Evolutionary conservation across 2,329 filamentous ascomycete genomes (phyloP).

Genomic region (Purpureocillium takamizusanense): DNA sequence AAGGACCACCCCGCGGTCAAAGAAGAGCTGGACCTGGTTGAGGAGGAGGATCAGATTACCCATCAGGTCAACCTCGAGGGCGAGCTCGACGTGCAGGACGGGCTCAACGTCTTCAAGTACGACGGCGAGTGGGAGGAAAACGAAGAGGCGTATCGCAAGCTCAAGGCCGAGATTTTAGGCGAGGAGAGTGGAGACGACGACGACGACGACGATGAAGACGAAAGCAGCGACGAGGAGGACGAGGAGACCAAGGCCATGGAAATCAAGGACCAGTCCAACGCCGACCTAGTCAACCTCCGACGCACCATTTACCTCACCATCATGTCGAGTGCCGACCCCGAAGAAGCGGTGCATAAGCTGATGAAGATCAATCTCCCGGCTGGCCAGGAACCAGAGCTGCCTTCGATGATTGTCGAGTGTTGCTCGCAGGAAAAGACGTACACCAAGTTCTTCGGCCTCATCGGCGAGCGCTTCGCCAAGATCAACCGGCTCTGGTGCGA

Average conservation of each 20-base stretch:
- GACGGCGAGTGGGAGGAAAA: constrained; percentile 85
- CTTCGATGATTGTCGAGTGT: constrained; percentile 95
- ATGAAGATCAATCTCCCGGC: constrained; percentile 86
- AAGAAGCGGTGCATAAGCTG: constrained; percentile 94
- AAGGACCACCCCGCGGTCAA: constrained; percentile 87
- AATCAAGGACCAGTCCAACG: constrained; percentile 96
- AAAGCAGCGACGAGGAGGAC: constrained; percentile 66
- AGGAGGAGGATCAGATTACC: constrained; percentile 97
- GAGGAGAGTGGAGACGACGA: constrained; percentile 79
- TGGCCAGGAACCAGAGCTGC: constrained; percentile 81
- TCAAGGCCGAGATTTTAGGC: constrained; percentile 89
- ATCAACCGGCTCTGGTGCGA: constrained; percentile 92
- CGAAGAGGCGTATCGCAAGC: constrained; percentile 78
- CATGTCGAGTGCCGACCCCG: constrained; percentile 91
- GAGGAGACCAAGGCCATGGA: constrained; percentile 77
- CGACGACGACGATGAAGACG: constrained; percentile 45
- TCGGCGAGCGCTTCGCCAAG: constrained; percentile 91
- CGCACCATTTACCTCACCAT: constrained; percentile 96
- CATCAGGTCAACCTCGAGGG: constrained; percentile 78
- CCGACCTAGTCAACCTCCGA: constrained; percentile 86
- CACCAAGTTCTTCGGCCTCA: constrained; percentile 92
- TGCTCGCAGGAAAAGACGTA: constrained; percentile 96
- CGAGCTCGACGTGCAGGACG: constrained; percentile 75
- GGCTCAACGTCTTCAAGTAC: constrained; percentile 91
- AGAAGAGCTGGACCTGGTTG: constrained; percentile 89